Conservation (phyloP, 768 basidiomycete genomes). For the Macrolepiota dolichaula region DNA sequence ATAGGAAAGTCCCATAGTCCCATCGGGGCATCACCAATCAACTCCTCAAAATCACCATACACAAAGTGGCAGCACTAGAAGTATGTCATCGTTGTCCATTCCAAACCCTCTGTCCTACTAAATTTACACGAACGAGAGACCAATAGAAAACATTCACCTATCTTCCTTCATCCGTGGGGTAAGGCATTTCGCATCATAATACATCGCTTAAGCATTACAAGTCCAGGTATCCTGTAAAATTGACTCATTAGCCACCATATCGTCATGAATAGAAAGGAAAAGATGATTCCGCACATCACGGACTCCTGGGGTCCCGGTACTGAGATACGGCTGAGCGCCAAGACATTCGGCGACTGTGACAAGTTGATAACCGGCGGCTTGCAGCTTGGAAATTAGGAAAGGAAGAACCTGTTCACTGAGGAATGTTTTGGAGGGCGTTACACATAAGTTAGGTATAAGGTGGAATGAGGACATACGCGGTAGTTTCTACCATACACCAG, state of each 20-base stretch:
- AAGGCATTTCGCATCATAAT: not conserved
- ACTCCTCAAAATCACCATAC: too few species aligned
- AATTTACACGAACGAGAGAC: too few species aligned
- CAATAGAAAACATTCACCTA: too few species aligned
- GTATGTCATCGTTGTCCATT: too few species aligned
- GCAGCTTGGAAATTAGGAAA: slow-evolving; percentile 29
- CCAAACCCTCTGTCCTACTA: too few species aligned
- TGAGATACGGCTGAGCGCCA: slow-evolving; percentile 28
- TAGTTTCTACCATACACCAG: slow-evolving; percentile 1
- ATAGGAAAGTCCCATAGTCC: too few species aligned
- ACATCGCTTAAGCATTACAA: not conserved
- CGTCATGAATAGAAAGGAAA: not conserved
- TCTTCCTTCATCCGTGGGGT: too few species aligned
- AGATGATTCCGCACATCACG: slow-evolving; percentile 28
- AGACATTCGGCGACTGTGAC: slow-evolving; percentile 38
- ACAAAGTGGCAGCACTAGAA: too few species aligned
- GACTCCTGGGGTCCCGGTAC: slow-evolving; percentile 21
- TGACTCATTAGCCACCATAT: not conserved
- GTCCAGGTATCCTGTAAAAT: not conserved
- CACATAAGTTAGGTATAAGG: not conserved
- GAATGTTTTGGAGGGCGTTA: too few species aligned
- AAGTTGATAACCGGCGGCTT: slow-evolving; percentile 34
- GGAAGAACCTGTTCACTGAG: slow-evolving; percentile 29
- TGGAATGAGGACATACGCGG: slow-evolving; percentile 2
- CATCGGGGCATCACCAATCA: too few species aligned